These are phyloP conservation scores for Suillus clintonianus DNA, from an alignment of 768 basidiomycete genomes.

Conservation along the genomic window DNA sequence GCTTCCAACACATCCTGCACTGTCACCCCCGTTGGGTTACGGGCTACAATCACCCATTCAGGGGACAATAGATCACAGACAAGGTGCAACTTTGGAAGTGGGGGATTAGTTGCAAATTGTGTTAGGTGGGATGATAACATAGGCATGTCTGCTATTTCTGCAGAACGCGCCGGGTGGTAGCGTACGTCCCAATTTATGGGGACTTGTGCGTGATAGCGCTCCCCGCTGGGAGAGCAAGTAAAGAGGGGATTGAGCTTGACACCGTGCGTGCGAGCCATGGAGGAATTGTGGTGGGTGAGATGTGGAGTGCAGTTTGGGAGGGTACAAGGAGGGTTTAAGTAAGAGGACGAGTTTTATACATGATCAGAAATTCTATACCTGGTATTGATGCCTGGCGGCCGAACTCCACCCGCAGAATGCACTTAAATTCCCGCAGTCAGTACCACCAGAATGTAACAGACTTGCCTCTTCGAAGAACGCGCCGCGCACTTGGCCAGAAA, in stretches of 20 bases:
- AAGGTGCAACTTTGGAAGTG: conserved; percentile 38
- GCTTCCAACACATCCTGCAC: conserved; percentile 51
- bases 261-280: conserved; percentile 6
- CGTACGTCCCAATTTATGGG: conserved; percentile 54
- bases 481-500: not conserved
- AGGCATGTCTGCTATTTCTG: conserved; percentile 9
- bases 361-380: not conserved
- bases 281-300: conserved; percentile 9
- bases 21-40: conserved; percentile 50
- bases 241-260: conserved; percentile 21
- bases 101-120: conserved; percentile 46
- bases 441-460: conserved; percentile 9
- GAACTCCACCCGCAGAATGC: not conserved
- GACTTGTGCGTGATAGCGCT: conserved; percentile 10
- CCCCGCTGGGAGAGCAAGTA: conserved; percentile 11
- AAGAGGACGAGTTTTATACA: conserved; percentile 16
- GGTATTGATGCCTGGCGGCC: not conserved
- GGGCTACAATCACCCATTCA: conserved; percentile 42
- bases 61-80: conserved; percentile 48
- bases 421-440: not conserved
- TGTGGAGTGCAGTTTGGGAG: conserved; percentile 2
- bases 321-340: not conserved
- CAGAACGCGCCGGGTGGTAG: conserved; percentile 34
- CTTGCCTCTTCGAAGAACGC: conserved; percentile 19
- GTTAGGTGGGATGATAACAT: conserved; percentile 30